Percentiles rank a stretch among this genome's conserved stretches.
phyloP scores from a whole-genome alignment of 1,284 basidiomycete genomes.

The Hypsizygus ulmarius region DNA sequence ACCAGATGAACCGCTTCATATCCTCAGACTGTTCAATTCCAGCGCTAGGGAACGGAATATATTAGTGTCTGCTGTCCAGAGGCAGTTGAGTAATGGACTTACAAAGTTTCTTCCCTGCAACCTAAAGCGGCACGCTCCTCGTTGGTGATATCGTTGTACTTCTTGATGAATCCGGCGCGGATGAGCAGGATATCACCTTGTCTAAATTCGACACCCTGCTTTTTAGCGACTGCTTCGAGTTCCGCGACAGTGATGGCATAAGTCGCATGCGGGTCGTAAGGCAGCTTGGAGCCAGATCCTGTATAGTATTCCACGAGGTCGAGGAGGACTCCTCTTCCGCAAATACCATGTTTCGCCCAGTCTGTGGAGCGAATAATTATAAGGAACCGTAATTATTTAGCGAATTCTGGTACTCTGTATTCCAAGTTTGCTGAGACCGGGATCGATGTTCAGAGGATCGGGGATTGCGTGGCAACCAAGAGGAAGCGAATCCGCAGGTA shows the following conservation, averaged over 20 bases:
- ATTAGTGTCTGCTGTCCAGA: not conserved
- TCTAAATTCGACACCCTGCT: slow-evolving; percentile 56
- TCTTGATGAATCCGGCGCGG: slow-evolving; percentile 63
- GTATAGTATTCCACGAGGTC: slow-evolving; percentile 11
- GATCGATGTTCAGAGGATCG: slow-evolving; percentile 11
- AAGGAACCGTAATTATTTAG: not conserved
- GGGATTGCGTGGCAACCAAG: slow-evolving; percentile 9
- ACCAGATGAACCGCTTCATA: slow-evolving; percentile 72
- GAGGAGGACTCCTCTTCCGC: slow-evolving; percentile 14
- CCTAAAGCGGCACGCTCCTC: slow-evolving; percentile 45
- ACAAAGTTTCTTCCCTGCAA: slow-evolving; percentile 51
- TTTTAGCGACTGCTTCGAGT: slow-evolving; percentile 59
- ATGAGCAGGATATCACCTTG: slow-evolving; percentile 59
- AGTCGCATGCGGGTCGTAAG: slow-evolving; percentile 63
- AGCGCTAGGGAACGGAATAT: slow-evolving; percentile 36
- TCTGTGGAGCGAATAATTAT: not conserved
- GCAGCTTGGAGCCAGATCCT: slow-evolving; percentile 28
- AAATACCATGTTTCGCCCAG: slow-evolving; percentile 15
- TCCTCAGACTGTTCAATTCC: slow-evolving; percentile 65
- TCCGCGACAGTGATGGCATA: slow-evolving; percentile 54
- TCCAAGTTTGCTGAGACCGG: slow-evolving; percentile 7
- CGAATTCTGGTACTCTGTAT: slow-evolving; percentile 8
- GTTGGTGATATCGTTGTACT: slow-evolving; percentile 45
- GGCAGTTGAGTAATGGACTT: slow-evolving; percentile 4
- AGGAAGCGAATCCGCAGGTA: slow-evolving; percentile 5